phyloP scores from a whole-genome alignment of 805 yeast species.

The Wickerhamomyces tratensis region DNA sequence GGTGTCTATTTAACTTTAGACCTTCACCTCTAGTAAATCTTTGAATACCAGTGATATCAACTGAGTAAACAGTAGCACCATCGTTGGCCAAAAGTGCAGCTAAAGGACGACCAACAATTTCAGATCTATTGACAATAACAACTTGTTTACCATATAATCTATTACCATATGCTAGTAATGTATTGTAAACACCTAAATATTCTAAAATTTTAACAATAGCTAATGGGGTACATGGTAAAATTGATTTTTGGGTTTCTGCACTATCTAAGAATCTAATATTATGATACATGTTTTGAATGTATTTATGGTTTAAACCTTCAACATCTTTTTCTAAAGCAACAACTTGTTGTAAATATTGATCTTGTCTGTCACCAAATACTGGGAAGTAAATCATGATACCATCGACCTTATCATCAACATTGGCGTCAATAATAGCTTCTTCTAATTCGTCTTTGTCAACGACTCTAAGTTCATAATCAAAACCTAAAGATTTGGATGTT shows the following conservation, averaged over 20 bases:
- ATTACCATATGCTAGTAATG: constrained; percentile 77
- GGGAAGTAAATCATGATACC: constrained; percentile 98
- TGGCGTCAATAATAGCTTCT: constrained; percentile 74
- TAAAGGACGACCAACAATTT: constrained; percentile 94
- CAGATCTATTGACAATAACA: constrained; percentile 86
- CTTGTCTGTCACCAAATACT: constrained; percentile 91
- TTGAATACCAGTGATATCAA: constrained; percentile 80
- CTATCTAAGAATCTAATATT: constrained; percentile 78
- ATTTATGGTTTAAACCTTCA: constrained; percentile 87
- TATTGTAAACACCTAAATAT: constrained; percentile 79
- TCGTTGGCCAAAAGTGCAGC: constrained; percentile 96
- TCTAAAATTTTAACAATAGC: constrained; percentile 92
- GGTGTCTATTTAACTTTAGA: constrained; percentile 69
- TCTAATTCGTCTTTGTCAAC: constrained; percentile 75
- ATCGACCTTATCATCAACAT: constrained; percentile 61
- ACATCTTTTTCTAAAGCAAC: constrained; percentile 90
- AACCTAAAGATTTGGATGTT: constrained; percentile 80
- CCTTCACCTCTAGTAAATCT: constrained; percentile 93
- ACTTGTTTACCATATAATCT: constrained; percentile 88
- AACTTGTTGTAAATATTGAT: constrained; percentile 90
- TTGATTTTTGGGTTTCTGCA: constrained; percentile 60
- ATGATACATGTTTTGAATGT: constrained; percentile 92
- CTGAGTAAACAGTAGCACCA: constrained; percentile 94
- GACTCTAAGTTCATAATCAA: constrained; percentile 69
- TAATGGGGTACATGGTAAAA: constrained; percentile 93